These are phyloP conservation scores for Cladosporium sp. DNA, from an alignment of 2,329 filamentous ascomycete genomes.

Conservation along the genomic window DNA sequence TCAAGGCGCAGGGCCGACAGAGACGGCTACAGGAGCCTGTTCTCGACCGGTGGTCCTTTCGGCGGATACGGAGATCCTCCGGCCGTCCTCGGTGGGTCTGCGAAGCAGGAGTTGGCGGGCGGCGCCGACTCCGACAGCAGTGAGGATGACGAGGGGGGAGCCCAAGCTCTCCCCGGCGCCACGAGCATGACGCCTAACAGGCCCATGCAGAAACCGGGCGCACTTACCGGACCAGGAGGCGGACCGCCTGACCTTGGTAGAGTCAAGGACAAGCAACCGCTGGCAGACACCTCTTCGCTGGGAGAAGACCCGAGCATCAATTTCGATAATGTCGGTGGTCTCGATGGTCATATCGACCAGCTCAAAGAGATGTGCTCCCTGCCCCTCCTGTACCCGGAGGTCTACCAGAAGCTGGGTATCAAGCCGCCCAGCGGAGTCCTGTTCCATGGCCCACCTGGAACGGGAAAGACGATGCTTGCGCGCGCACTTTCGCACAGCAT, in stretches of 20 bases:
- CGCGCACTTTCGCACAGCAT: conserved; percentile 86
- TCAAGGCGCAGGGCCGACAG: conserved; percentile 28
- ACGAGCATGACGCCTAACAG: conserved; percentile 58
- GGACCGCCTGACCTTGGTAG: conserved; percentile 77
- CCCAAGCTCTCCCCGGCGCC: conserved; percentile 55
- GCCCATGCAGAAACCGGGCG: conserved; percentile 49
- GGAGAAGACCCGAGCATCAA: conserved; percentile 89
- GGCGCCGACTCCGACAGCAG: conserved; percentile 92
- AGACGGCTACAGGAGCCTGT: conserved; percentile 64
- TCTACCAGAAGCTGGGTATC: conserved; percentile 85
- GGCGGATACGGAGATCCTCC: conserved; percentile 72
- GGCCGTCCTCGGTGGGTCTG: conserved; percentile 67
- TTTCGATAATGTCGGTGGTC: conserved; percentile 87
- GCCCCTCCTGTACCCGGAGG: conserved; percentile 87
- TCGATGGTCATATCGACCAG: conserved; percentile 91
- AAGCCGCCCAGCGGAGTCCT: conserved; percentile 90
- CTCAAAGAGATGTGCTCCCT: conserved; percentile 98
- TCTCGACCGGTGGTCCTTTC: conserved; percentile 88
- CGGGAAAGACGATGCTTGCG: conserved; percentile 94
- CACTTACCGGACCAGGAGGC: conserved; percentile 50
- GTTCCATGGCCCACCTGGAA: conserved; percentile 95
- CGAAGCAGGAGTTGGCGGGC: conserved; percentile 66
- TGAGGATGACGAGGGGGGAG: conserved; percentile 66
- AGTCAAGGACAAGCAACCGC: conserved; percentile 82
- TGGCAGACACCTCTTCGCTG: conserved; percentile 89